These are phyloP conservation scores for Aspergillus vadensis DNA, from an alignment of 2,329 filamentous ascomycete species.

Conservation along the genomic window DNA sequence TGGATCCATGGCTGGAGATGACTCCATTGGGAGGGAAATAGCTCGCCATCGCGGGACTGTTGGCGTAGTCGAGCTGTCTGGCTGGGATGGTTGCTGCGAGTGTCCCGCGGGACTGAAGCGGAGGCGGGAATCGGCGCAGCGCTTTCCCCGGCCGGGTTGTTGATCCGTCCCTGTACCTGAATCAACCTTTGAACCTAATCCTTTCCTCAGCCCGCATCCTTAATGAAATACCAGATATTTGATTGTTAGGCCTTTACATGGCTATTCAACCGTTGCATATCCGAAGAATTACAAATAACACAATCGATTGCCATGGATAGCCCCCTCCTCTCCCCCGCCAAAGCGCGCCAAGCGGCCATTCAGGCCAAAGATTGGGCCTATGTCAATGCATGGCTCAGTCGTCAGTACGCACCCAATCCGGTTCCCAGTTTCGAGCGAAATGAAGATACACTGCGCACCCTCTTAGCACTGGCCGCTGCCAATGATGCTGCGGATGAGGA, in stretches of 20 bases:
- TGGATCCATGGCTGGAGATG: conserved; percentile 25
- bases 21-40: conserved; percentile 33
- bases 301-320: conserved; percentile 29
- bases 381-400: conserved; percentile 78
- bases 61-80: conserved; percentile 9
- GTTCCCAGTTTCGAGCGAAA: conserved; percentile 83
- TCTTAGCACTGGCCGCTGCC: conserved; percentile 71
- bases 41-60: conserved; percentile 34
- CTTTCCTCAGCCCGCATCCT: neutral
- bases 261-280: neutral
- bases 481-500: conserved; percentile 69
- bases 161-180: neutral
- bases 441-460: conserved; percentile 73
- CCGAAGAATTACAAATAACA: conserved; percentile 8
- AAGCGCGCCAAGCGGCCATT: conserved; percentile 73
- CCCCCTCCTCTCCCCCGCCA: conserved; percentile 61
- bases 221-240: no score
- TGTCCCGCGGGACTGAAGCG: conserved; percentile 23
- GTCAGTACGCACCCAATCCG: conserved; percentile 65
- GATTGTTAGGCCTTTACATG: neutral
- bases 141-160: neutral
- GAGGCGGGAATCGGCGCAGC: conserved; percentile 6
- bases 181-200: neutral
- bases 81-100: conserved; percentile 17
- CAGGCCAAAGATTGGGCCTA: conserved; percentile 90